These are phyloP conservation scores for Euphrasia confusa DNA, from an alignment of 257 asterid species.

Conservation along the genomic window DNA sequence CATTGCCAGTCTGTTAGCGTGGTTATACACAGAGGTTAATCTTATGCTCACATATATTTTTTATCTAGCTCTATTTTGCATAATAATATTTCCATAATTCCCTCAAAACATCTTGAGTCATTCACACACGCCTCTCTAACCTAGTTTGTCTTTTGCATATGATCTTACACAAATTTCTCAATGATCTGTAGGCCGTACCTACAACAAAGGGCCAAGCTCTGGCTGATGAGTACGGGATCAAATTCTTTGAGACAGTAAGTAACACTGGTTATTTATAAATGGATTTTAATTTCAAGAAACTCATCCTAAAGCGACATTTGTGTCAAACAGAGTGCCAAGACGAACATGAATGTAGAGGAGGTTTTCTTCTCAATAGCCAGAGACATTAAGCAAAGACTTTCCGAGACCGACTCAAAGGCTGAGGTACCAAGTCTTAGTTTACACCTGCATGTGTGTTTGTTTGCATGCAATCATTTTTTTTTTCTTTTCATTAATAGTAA, in stretches of 20 bases:
- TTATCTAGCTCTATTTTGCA: neutral
- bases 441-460: too few species aligned
- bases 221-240: slow-evolving; percentile 92
- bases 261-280: slow-evolving; percentile 19
- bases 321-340: slow-evolving; percentile 74
- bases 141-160: slow-evolving; percentile 6
- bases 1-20: neutral
- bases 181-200: slow-evolving; percentile 65
- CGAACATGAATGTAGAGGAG: slow-evolving; percentile 80
- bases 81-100: neutral
- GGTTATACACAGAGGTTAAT: neutral
- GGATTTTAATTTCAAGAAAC: neutral
- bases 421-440: slow-evolving; percentile 40
- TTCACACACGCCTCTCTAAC: neutral
- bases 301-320: too few species aligned
- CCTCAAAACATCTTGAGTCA: neutral
- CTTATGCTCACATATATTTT: neutral
- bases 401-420: slow-evolving; percentile 64
- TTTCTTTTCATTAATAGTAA: too few species aligned
- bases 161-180: slow-evolving; percentile 18
- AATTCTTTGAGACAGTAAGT: slow-evolving; percentile 92
- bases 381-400: slow-evolving; percentile 76
- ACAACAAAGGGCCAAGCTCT: slow-evolving; percentile 94
- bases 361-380: slow-evolving; percentile 79
- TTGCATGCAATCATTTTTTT: too few species aligned